These are phyloP conservation scores for Babesia bigemina DNA, from an alignment of 169 alveolate species.

Conservation along the genomic window DNA sequence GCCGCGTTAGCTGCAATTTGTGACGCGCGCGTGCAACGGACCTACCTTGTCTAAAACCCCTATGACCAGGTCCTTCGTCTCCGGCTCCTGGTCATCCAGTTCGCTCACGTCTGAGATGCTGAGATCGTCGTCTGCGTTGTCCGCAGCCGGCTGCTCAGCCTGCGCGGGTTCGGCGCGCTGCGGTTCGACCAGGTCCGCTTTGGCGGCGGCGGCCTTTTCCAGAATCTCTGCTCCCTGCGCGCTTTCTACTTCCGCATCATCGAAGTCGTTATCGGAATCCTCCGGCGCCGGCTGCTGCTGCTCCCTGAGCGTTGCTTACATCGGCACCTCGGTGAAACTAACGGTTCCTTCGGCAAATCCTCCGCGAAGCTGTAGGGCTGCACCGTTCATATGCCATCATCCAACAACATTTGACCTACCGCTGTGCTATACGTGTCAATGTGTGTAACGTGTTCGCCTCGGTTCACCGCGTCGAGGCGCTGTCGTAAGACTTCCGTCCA, in stretches of 20 bases:
- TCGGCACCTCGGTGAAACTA: background rate
- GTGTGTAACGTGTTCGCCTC: conserved; percentile 35
- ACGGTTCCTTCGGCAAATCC: conserved; percentile 4
- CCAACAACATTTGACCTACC: background rate
- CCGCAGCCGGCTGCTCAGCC: background rate
- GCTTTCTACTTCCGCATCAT: conserved; percentile 67
- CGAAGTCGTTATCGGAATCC: conserved; percentile 62
- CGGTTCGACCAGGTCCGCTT: background rate
- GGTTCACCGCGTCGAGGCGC: conserved; percentile 35
- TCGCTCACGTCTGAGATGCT: conserved; percentile 65
- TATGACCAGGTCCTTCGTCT: conserved; percentile 60
- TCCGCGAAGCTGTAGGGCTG: background rate
- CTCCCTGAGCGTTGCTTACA: background rate
- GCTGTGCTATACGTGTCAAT: background rate
- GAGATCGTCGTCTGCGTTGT: conserved; percentile 24
- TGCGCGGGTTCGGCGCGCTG: background rate
- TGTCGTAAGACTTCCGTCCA: conserved; percentile 32
- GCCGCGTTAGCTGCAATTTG: conserved; percentile 50
- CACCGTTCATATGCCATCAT: background rate
- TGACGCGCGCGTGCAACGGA: no score
- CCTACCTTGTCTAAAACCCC: conserved; percentile 68
- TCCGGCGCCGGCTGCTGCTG: background rate
- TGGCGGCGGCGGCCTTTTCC: background rate
- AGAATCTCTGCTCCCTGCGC: conserved; percentile 4
- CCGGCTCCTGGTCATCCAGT: conserved; percentile 68